A percentile compares a stretch with the other conserved stretches of the same genome.
phyloP scores from a whole-genome alignment of 1,284 basidiomycete genomes.

The Ustilago bromivora region DNA sequence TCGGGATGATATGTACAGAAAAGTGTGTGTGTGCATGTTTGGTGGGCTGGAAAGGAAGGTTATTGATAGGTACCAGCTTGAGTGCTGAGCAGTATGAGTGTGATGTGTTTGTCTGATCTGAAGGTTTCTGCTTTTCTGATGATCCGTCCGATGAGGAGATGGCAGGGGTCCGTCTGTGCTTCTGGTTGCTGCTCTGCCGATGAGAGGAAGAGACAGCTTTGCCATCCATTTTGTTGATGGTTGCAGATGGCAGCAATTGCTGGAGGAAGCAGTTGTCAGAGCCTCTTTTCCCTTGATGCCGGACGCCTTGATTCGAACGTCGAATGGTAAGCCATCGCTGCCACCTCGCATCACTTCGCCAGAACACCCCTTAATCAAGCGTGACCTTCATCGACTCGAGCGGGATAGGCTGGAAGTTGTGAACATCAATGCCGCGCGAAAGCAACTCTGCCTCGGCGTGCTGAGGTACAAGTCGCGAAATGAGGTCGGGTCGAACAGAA shows the following conservation, averaged over 20 bases:
- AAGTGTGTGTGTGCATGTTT: constrained; percentile 3
- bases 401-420: constrained; percentile 77
- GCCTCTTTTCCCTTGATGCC: background rate
- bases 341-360: background rate
- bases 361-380: constrained; percentile 58
- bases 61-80: background rate
- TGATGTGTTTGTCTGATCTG: constrained; percentile 6
- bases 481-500: constrained; percentile 93
- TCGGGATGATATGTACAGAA: constrained; percentile 29
- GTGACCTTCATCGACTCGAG: constrained; percentile 68
- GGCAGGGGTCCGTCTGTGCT: background rate
- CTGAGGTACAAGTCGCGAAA: constrained; percentile 87
- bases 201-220: background rate
- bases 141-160: constrained; percentile 13
- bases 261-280: background rate
- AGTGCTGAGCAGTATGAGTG: constrained; percentile 8
- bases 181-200: background rate
- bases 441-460: constrained; percentile 89
- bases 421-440: constrained; percentile 85
- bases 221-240: constrained; percentile 8
- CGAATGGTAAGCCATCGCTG: background rate
- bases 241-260: background rate
- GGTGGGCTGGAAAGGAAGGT: background rate
- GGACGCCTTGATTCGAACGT: background rate
- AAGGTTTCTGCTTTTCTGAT: constrained; percentile 1